Evolutionary conservation across 2,329 filamentous ascomycete species (phyloP), one percentile per base, ranked within the genome.

Genomic region (Fusarium albosuccineum): DNA sequence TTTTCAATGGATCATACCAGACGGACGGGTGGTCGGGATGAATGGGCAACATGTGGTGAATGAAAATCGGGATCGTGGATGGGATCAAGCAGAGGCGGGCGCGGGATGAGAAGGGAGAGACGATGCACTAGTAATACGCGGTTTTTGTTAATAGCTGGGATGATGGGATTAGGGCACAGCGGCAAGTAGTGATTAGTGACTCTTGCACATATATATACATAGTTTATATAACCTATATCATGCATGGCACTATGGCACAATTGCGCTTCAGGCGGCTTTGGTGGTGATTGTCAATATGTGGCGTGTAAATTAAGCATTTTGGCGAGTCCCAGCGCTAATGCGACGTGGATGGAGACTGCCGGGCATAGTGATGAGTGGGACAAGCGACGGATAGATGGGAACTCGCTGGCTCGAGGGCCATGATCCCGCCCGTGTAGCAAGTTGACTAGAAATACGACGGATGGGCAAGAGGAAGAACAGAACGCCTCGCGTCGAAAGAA

Each of bases 1-100:
- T 69, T 69, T 65, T 67, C 37, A 70, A 59, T 46, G 66, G 66
- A 53, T 54, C 52, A 62, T 60, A 57, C 42, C 49, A 41, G 30
- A 17, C 48, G 37, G 29, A 52, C 50, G 40, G 17, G 40, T 55
- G 39, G 49, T 39, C 37, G 39, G 44, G 26, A 53, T 68, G 52
- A 44, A 45, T 13, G 27, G 22, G 42, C 41, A 61, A 52, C 49
- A 41, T 37, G 50, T 34, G 50, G 33, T 51, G 40, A 70, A 42
- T 44, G 57, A 70, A 61, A 52, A 41, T 16, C 13, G 55, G 45
- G 51, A 14, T 56, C 17, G 39, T 39, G 40, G 49, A 54, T 53
- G 39, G 51, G 48, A 67, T 34, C 36, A 63, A 54, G 54, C 48
- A 39, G 50, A 53, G 44, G n/a, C 52, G 45, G 51, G 49, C 45